Conservation (phyloP, 176 grass and related monocot species). For the Oryza glumipatula region DNA sequence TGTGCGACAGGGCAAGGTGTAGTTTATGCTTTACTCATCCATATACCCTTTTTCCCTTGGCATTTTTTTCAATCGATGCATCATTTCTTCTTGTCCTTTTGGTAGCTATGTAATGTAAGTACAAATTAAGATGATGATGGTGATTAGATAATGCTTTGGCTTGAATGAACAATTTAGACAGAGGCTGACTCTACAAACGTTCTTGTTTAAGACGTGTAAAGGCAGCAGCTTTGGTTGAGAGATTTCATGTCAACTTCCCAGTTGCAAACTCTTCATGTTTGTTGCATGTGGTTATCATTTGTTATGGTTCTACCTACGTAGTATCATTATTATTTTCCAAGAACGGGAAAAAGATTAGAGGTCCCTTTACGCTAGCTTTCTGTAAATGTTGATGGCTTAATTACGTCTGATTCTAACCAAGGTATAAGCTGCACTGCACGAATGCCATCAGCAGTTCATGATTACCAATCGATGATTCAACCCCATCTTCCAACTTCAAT, state of each 20-base stretch:
- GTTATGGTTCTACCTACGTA: background rate
- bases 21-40: constrained; percentile 72
- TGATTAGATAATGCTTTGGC: background rate
- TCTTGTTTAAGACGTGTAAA: background rate
- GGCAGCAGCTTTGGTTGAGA: background rate
- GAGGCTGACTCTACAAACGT: background rate
- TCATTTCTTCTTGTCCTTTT: constrained; percentile 19
- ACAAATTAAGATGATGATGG: constrained; percentile 25
- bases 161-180: background rate
- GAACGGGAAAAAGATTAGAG: background rate
- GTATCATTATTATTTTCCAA: background rate
- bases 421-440: background rate
- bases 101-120: constrained; percentile 1
- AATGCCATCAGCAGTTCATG: background rate
- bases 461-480: constrained; percentile 4
- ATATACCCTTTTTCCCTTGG: background rate
- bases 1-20: constrained; percentile 51
- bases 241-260: background rate
- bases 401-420: background rate
- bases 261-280: background rate
- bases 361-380: background rate
- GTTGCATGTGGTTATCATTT: background rate
- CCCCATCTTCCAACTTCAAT: background rate
- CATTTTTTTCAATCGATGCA: constrained; percentile 14
- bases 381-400: constrained; percentile 21